Percentiles rank a stretch among this genome's conserved stretches.
Conservation (phyloP, 2,329 filamentous ascomycete genomes). For the Colletotrichum filicis region DNA sequence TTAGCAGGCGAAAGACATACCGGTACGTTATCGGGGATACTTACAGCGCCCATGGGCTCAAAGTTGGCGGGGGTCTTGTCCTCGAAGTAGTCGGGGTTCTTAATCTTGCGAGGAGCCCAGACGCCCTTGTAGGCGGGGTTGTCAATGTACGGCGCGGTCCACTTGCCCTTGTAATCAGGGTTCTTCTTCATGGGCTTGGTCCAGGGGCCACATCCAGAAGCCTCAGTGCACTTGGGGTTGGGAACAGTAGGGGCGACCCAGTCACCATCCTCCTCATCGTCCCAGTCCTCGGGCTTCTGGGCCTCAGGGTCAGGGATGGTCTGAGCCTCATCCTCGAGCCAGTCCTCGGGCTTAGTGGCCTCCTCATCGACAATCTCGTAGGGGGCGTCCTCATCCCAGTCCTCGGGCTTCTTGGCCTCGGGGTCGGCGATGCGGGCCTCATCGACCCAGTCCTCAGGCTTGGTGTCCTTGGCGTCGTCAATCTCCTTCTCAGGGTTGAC, state of each 20-base stretch:
- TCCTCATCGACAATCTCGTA: slow-evolving; percentile 96
- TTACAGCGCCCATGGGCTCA: slow-evolving; percentile 96
- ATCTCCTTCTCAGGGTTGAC: slow-evolving; percentile 97
- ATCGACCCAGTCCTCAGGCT: slow-evolving; percentile 97
- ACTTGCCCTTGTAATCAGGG: slow-evolving; percentile 99
- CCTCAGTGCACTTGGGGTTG: slow-evolving; percentile 96
- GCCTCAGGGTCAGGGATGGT: slow-evolving; percentile 92
- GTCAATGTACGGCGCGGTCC: slow-evolving; percentile 91
- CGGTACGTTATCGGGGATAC: slow-evolving; percentile 49
- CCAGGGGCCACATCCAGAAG: slow-evolving; percentile 94
- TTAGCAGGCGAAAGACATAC: slow-evolving; percentile 19
- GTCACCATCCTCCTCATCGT: slow-evolving; percentile 99
- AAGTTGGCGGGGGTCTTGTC: slow-evolving; percentile 97
- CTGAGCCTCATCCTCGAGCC: slow-evolving; percentile 89
- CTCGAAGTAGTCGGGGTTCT: slow-evolving; percentile 96
- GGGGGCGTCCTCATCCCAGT: slow-evolving; percentile 98
- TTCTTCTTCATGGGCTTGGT: slow-evolving; percentile 92
- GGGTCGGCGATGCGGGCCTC: slow-evolving; percentile 91
- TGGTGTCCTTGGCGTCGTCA: slow-evolving; percentile 91
- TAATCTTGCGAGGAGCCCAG: slow-evolving; percentile 95
- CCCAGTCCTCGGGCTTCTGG: slow-evolving; percentile 98
- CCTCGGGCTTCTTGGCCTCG: slow-evolving; percentile 93
- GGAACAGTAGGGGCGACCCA: slow-evolving; percentile 90
- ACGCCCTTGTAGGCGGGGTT: slow-evolving; percentile 98
- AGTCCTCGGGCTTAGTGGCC: slow-evolving; percentile 91